Conservation (phyloP, 2,329 filamentous ascomycete genomes). For the Exophiala spinifera region DNA sequence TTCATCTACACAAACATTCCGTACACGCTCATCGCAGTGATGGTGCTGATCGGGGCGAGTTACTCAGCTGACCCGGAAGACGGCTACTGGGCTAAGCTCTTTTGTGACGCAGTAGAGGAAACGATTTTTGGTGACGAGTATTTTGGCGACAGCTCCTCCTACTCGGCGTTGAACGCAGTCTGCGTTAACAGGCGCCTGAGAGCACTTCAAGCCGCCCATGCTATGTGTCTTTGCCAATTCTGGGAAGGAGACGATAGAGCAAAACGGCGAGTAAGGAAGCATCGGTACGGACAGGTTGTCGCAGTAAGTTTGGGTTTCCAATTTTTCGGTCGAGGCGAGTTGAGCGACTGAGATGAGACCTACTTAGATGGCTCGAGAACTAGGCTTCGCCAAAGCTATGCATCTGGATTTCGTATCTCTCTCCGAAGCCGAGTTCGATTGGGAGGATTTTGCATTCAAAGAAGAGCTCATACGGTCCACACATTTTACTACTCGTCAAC, state of each 20-base stretch:
- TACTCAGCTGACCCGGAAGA: neutral
- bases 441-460: slow-evolving; percentile 3
- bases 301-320: slow-evolving; percentile 31
- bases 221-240: slow-evolving; percentile 5
- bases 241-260: neutral
- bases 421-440: neutral
- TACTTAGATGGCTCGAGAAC: slow-evolving; percentile 1
- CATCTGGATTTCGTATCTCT: neutral
- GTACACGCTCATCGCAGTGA: slow-evolving; percentile 1
- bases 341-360: too few species aligned
- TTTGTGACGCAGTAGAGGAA: neutral
- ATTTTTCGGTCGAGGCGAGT: too few species aligned
- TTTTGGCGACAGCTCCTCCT: neutral
- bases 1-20: neutral
- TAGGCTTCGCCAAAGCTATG: slow-evolving; percentile 1
- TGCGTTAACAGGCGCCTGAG: slow-evolving; percentile 1
- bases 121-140: slow-evolving; percentile 8
- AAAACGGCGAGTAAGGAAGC: neutral
- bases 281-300: slow-evolving; percentile 32
- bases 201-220: slow-evolving; percentile 9
- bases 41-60: slow-evolving; percentile 7
- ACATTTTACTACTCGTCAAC: too few species aligned
- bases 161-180: neutral
- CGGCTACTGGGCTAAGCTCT: neutral
- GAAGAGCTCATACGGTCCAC: slow-evolving; percentile 13